Evolutionary conservation across 1,139 yeast species (phyloP).

Genomic region (Schizosaccharomyces versatilis): DNA sequence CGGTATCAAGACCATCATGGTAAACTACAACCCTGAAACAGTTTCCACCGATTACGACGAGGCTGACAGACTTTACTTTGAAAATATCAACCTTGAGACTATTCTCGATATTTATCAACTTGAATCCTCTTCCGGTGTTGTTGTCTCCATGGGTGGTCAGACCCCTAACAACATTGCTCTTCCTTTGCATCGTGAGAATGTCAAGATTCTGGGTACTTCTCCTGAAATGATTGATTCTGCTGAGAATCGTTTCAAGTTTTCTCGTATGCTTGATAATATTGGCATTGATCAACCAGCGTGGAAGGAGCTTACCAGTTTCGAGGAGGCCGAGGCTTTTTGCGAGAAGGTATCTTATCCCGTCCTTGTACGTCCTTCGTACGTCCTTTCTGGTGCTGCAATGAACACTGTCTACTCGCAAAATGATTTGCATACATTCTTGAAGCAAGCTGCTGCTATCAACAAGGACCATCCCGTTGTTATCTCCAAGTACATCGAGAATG

Average conservation of each 20-base stretch:
- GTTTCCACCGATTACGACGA: conserved; percentile 97
- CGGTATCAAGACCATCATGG: conserved; percentile 82
- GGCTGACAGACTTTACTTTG: conserved; percentile 90
- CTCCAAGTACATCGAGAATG: conserved; percentile 84
- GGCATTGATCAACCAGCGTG: conserved; percentile 91
- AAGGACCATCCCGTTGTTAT: conserved; percentile 94
- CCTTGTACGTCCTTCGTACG: conserved; percentile 91
- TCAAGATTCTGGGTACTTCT: conserved; percentile 76
- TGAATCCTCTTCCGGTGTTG: conserved; percentile 74
- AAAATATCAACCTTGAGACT: conserved; percentile 84
- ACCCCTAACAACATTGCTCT: conserved; percentile 92
- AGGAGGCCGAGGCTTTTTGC: conserved; percentile 72
- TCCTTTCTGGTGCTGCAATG: conserved; percentile 97
- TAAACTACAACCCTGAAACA: conserved; percentile 94
- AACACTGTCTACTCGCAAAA: conserved; percentile 59
- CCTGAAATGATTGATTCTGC: conserved; percentile 93
- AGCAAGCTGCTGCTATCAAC: conserved; percentile 76
- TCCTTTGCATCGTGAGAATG: conserved; percentile 57
- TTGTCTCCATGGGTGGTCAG: conserved; percentile 95
- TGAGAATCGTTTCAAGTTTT: conserved; percentile 94
- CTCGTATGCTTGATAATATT: conserved; percentile 77
- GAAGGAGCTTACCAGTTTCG: conserved; percentile 78
- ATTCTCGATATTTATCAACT: conserved; percentile 91
- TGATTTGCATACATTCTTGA: conserved; percentile 61
- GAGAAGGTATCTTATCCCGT: conserved; percentile 81